Evolutionary conservation across 1,139 yeast genomes (phyloP).

Genomic region (Yamadazyma atlantica): DNA sequence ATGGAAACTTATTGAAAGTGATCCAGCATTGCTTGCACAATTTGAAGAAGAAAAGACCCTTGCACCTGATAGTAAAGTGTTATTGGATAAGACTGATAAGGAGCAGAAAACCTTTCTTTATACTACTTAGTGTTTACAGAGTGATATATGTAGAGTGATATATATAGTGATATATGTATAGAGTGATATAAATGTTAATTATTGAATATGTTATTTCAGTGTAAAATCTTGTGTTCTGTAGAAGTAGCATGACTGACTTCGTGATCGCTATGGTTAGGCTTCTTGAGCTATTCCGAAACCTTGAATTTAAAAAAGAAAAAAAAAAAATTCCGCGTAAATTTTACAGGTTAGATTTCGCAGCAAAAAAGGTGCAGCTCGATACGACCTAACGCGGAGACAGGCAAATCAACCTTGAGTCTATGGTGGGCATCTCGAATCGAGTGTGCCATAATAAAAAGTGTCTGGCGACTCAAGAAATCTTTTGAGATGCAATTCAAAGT

Average conservation of each 20-base stretch:
- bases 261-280: too few relatives aligned
- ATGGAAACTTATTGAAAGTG: constrained; percentile 10
- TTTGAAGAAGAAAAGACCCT: constrained; percentile 11
- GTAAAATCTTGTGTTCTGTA: too few relatives aligned
- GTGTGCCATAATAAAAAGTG: neutral
- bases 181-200: constrained; percentile 1
- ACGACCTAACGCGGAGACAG: neutral
- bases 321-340: neutral
- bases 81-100: constrained; percentile 27
- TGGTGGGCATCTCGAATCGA: neutral
- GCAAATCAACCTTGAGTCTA: neutral
- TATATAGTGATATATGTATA: too few relatives aligned
- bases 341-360: constrained; percentile 2
- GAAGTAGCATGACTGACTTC: too few relatives aligned
- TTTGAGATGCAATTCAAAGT: neutral
- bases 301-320: neutral
- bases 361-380: constrained; percentile 1
- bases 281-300: too few relatives aligned
- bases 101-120: constrained; percentile 25
- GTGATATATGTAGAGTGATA: neutral
- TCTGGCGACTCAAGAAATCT: neutral
- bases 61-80: constrained; percentile 18
- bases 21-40: constrained; percentile 11
- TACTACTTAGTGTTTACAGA: constrained; percentile 14
- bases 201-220: too few relatives aligned